Conservation (phyloP, 192 early-diverging fungal genomes). For the Phlyctochytrium arcticum region DNA sequence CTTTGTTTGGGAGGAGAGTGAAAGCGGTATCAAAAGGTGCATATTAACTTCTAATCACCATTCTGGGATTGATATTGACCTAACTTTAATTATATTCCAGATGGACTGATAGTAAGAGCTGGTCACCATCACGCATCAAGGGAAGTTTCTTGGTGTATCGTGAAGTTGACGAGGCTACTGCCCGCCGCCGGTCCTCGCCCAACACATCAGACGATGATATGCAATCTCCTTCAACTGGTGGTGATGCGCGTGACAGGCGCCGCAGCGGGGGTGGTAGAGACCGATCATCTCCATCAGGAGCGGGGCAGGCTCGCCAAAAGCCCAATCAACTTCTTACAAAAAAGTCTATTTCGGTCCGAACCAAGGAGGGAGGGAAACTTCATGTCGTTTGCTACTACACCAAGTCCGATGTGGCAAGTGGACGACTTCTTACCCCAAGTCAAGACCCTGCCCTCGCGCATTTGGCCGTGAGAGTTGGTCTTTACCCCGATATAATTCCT, state of each 20-base stretch:
- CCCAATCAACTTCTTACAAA: slow-evolving; percentile 9
- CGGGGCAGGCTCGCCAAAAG: background rate
- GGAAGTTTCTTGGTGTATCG: slow-evolving; percentile 87
- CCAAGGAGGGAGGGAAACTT: slow-evolving; percentile 22
- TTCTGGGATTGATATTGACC: background rate
- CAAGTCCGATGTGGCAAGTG: slow-evolving; percentile 15
- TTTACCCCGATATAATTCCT: slow-evolving; percentile 17
- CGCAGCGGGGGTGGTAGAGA: too few species aligned
- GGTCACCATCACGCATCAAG: slow-evolving; percentile 81
- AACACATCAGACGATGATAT: slow-evolving; percentile 5
- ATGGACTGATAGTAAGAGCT: slow-evolving; percentile 87
- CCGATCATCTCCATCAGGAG: background rate
- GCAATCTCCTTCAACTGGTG: background rate
- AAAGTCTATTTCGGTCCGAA: slow-evolving; percentile 21
- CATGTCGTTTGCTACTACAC: slow-evolving; percentile 22
- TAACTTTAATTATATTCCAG: background rate
- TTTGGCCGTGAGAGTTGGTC: slow-evolving; percentile 11
- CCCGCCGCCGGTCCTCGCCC: slow-evolving; percentile 12
- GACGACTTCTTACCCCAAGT: slow-evolving; percentile 8
- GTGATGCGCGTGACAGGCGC: background rate
- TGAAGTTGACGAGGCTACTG: slow-evolving; percentile 56
- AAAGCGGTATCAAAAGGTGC: slow-evolving; percentile 84
- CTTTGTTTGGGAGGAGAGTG: slow-evolving; percentile 87
- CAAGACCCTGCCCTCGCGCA: background rate
- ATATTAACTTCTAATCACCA: background rate